Base-by-base conservation (phyloP, 768 basidiomycete genomes). In the Boletus speciosus region DNA sequence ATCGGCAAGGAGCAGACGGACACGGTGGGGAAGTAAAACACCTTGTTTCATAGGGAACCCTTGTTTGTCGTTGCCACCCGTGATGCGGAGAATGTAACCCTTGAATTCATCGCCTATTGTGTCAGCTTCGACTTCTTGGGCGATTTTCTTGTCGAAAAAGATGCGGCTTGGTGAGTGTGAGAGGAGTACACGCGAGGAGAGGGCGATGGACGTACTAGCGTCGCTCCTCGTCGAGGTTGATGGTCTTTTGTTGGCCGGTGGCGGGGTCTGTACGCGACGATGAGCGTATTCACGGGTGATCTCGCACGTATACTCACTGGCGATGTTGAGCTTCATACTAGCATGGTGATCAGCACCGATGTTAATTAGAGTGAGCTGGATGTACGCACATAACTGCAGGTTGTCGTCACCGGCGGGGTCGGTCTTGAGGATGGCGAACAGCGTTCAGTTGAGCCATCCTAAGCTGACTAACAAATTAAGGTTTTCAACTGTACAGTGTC, bases 1-100 rank as follows among this genome's bases (percentile, higher is more conserved):
- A 73, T 96, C 91, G 59, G 90, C 66, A 70, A 99, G 90, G 67
- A 98, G 90, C 61, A 99, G 89, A 58, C 84, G 80, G 65, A 95
- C 92, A 83, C 96, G 94, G 78, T 92, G 71, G 55, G 92, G 92
- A 66, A 96, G 83, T 57, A 98, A 89, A 62, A 98, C 90, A 78
- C 96, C 95, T 78, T 99, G 96, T 77, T 98, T 98, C 93, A 98
- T 97, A 45, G 94, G 93, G 83, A 97, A 96, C 69, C 94, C 93
- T 73, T 95, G 92, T 79, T 93, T 93, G 85, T 98, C 94, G 81
- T 98, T 98, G 60, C 96, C 93, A 66, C 95, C 95, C 31, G 92
- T 95, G 79, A 99, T 90, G 66, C 93, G 88, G 81, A 97, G 84
- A 72, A 98, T 76, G 78, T 97, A 98, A 54, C 96, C 96, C 73